Evolutionary conservation across 352 stramenopile genomes (phyloP).

Genomic region (Phytophthora pinifolia): DNA sequence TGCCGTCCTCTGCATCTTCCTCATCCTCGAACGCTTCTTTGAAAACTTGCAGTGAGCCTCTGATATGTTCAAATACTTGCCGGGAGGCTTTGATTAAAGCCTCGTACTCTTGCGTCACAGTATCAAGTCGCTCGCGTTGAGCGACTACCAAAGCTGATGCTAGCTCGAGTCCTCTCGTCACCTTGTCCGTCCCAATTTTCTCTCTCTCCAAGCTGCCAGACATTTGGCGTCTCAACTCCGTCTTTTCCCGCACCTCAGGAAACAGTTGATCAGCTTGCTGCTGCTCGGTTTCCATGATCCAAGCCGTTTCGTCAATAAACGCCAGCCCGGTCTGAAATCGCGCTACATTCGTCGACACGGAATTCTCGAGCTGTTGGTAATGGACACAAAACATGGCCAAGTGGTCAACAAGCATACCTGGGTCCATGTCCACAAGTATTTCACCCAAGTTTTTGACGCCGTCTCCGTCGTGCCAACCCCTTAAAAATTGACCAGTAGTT

Average conservation of each 20-base stretch:
- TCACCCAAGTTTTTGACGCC: not conserved
- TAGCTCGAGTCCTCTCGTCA: slow-evolving; percentile 47
- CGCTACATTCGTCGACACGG: slow-evolving; percentile 31
- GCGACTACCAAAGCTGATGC: slow-evolving; percentile 36
- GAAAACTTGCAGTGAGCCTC: slow-evolving; percentile 29
- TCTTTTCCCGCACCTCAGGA: slow-evolving; percentile 51
- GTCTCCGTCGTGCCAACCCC: not conserved
- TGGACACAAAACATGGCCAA: slow-evolving; percentile 43
- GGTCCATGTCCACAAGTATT: slow-evolving; percentile 27
- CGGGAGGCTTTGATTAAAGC: slow-evolving; percentile 44
- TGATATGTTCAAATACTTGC: slow-evolving; percentile 29
- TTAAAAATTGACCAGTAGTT: slow-evolving; percentile 24
- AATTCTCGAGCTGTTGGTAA: slow-evolving; percentile 29
- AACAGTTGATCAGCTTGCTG: slow-evolving; percentile 48
- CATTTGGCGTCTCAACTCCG: slow-evolving; percentile 48
- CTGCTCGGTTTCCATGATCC: slow-evolving; percentile 50
- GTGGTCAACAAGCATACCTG: slow-evolving; percentile 60
- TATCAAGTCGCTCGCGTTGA: slow-evolving; percentile 40
- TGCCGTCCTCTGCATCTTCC: slow-evolving; percentile 1
- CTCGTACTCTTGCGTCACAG: slow-evolving; percentile 56
- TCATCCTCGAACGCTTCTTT: slow-evolving; percentile 34
- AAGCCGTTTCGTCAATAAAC: slow-evolving; percentile 57
- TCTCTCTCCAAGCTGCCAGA: slow-evolving; percentile 66
- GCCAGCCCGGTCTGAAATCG: slow-evolving; percentile 41
- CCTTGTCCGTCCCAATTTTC: slow-evolving; percentile 48